These are phyloP conservation scores for Ceratocystis harringtonii DNA, from an alignment of 2,329 filamentous ascomycete species.

Conservation along the genomic window DNA sequence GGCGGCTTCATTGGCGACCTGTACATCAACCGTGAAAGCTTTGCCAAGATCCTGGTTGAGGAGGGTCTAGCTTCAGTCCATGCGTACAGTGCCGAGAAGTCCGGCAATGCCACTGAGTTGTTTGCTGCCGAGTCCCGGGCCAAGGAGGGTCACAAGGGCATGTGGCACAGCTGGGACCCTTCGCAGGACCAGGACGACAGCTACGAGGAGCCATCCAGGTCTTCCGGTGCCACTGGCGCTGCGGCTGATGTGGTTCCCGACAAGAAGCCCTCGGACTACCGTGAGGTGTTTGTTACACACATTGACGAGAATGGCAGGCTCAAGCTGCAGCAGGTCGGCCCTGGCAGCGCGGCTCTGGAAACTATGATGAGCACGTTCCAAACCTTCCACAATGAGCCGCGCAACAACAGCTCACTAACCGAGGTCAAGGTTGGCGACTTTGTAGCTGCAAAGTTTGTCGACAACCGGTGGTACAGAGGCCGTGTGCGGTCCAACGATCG, in stretches of 20 bases:
- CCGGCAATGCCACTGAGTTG: slow-evolving; percentile 74
- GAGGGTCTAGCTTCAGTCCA: slow-evolving; percentile 89
- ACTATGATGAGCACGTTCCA: slow-evolving; percentile 83
- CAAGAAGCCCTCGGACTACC: slow-evolving; percentile 68
- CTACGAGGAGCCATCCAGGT: slow-evolving; percentile 34
- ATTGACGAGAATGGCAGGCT: slow-evolving; percentile 68
- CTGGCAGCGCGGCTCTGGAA: slow-evolving; percentile 70
- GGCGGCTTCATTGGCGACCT: slow-evolving; percentile 94
- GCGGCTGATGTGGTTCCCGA: slow-evolving; percentile 37
- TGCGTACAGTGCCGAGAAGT: slow-evolving; percentile 89
- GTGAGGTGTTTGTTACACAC: slow-evolving; percentile 83
- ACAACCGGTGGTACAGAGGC: slow-evolving; percentile 89
- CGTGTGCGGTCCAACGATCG: slow-evolving; percentile 86
- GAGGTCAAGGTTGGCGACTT: slow-evolving; percentile 82
- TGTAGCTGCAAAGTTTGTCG: slow-evolving; percentile 82
- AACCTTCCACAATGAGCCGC: slow-evolving; percentile 63
- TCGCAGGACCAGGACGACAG: slow-evolving; percentile 59
- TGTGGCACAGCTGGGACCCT: slow-evolving; percentile 93
- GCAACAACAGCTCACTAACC: slow-evolving; percentile 57
- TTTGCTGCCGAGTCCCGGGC: slow-evolving; percentile 76
- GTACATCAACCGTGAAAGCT: slow-evolving; percentile 88
- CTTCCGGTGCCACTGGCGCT: slow-evolving; percentile 37
- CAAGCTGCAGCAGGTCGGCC: slow-evolving; percentile 82
- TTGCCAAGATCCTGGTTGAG: slow-evolving; percentile 83
- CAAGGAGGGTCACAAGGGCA: slow-evolving; percentile 71